These are phyloP conservation scores for Porogramme epimiltina DNA, from an alignment of 1,284 basidiomycete species.

Conservation along the genomic window DNA sequence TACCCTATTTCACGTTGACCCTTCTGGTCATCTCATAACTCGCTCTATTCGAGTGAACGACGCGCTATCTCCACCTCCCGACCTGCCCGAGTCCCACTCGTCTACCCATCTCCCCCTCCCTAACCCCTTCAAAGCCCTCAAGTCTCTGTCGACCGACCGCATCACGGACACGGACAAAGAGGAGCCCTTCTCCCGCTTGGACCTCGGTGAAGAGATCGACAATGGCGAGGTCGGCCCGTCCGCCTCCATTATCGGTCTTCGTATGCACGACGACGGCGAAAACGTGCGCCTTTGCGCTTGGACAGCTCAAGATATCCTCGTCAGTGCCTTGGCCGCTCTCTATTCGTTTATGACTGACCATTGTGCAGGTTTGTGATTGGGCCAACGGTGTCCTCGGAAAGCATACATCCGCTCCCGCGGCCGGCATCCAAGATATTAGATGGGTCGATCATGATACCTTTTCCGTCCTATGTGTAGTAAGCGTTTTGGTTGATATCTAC, in stretches of 20 bases:
- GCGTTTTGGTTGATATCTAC: not conserved
- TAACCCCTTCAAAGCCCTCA: conserved; percentile 62
- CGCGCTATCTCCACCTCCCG: conserved; percentile 8
- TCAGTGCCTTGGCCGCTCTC: conserved; percentile 27
- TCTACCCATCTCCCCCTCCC: conserved; percentile 39
- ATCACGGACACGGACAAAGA: conserved; percentile 25
- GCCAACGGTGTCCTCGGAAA: not conserved
- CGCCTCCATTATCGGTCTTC: conserved; percentile 36
- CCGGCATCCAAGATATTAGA: conserved; percentile 34
- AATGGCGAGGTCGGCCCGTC: conserved; percentile 33
- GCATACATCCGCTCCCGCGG: conserved; percentile 11
- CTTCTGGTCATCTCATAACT: conserved; percentile 22
- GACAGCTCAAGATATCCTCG: conserved; percentile 46
- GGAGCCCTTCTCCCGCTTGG: conserved; percentile 6
- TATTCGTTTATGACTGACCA: not conserved
- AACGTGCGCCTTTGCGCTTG: conserved; percentile 43
- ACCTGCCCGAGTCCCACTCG: conserved; percentile 22
- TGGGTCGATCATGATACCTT: conserved; percentile 41
- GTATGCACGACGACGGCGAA: conserved; percentile 29
- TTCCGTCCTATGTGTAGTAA: conserved; percentile 6
- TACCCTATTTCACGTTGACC: conserved; percentile 27
- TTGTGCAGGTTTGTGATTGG: conserved; percentile 11
- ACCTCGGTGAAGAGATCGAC: conserved; percentile 24
- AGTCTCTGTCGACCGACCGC: conserved; percentile 42
- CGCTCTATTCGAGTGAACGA: conserved; percentile 21